Evolutionary conservation across 2,329 filamentous ascomycete genomes (phyloP).

Genomic region (Paecilomyces niveus): DNA sequence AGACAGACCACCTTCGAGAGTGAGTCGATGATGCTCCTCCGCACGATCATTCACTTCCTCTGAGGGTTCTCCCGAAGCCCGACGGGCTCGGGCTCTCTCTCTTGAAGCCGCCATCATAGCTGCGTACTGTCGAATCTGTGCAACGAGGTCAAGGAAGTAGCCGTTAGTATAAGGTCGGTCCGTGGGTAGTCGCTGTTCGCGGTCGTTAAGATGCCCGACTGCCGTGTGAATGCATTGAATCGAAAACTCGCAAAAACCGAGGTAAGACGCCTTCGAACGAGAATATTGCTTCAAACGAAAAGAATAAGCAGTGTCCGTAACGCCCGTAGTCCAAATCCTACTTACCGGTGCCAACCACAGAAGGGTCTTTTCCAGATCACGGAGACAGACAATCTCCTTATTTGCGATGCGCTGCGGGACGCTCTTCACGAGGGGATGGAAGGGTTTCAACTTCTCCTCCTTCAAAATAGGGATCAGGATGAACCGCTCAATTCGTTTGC

Average conservation of each 20-base stretch:
- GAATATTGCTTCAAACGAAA: slow-evolving; percentile 63
- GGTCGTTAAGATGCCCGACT: slow-evolving; percentile 76
- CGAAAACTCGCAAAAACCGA: slow-evolving; percentile 83
- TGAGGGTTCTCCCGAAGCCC: slow-evolving; percentile 23
- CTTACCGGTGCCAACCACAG: slow-evolving; percentile 91
- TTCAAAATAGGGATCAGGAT: slow-evolving; percentile 71
- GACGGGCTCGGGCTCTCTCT: slow-evolving; percentile 55
- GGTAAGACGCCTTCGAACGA: slow-evolving; percentile 64
- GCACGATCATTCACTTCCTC: slow-evolving; percentile 46
- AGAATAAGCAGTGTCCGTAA: slow-evolving; percentile 62
- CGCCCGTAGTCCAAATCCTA: slow-evolving; percentile 54
- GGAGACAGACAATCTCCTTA: slow-evolving; percentile 81
- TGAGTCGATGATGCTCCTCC: slow-evolving; percentile 67
- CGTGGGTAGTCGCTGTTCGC: slow-evolving; percentile 73
- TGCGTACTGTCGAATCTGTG: slow-evolving; percentile 87
- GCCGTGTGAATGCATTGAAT: slow-evolving; percentile 86
- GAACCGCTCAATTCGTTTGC: slow-evolving; percentile 70
- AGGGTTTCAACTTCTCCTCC: slow-evolving; percentile 67
- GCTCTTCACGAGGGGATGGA: slow-evolving; percentile 71
- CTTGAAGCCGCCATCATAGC: slow-evolving; percentile 71
- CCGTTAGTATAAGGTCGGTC: slow-evolving; percentile 91
- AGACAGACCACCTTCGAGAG: slow-evolving; percentile 71
- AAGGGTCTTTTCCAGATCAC: slow-evolving; percentile 89
- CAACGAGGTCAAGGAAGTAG: slow-evolving; percentile 93
- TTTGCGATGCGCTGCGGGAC: slow-evolving; percentile 71